phyloP scores from a whole-genome alignment of 2,329 filamentous ascomycete species.

The Fusarium duplospermum region DNA sequence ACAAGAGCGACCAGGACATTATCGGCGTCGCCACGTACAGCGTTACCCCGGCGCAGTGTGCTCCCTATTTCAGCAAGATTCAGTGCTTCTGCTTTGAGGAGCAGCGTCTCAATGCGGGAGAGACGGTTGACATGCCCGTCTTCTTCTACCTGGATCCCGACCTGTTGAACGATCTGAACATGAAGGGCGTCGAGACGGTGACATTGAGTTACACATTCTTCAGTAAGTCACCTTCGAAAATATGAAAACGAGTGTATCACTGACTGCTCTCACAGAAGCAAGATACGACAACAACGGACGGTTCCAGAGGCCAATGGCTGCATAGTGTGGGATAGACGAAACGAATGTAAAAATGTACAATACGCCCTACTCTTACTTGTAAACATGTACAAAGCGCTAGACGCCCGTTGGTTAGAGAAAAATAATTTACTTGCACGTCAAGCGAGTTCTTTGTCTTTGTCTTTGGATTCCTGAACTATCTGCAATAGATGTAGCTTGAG shows the following conservation, averaged over 20 bases:
- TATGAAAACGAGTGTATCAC: slow-evolving; percentile 17
- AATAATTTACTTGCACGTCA: slow-evolving; percentile 2
- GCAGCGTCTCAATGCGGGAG: slow-evolving; percentile 91
- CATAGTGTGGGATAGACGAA: slow-evolving; percentile 36
- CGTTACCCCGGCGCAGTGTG: slow-evolving; percentile 94
- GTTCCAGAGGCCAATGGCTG: slow-evolving; percentile 53
- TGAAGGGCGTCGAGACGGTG: slow-evolving; percentile 94
- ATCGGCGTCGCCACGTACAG: slow-evolving; percentile 98
- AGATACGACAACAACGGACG: slow-evolving; percentile 60
- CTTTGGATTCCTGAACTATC: background rate
- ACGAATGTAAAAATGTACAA: slow-evolving; percentile 25
- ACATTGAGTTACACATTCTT: slow-evolving; percentile 99
- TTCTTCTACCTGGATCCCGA: slow-evolving; percentile 99
- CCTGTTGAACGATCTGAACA: slow-evolving; percentile 89
- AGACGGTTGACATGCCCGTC: slow-evolving; percentile 99
- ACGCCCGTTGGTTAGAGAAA: slow-evolving; percentile 4
- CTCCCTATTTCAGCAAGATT: slow-evolving; percentile 99
- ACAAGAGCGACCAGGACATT: slow-evolving; percentile 89
- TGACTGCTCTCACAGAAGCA: slow-evolving; percentile 55
- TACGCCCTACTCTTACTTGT: slow-evolving; percentile 36
- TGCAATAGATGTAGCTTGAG: background rate
- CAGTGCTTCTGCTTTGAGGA: slow-evolving; percentile 99
- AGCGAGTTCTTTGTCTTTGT: too few species aligned
- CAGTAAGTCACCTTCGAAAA: slow-evolving; percentile 69
- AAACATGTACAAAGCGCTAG: slow-evolving; percentile 24